A percentile compares a stretch with the other conserved stretches of the same genome.
Conservation (phyloP, 352 stramenopile genomes). For the Phytophthora macrochlamydospora region DNA sequence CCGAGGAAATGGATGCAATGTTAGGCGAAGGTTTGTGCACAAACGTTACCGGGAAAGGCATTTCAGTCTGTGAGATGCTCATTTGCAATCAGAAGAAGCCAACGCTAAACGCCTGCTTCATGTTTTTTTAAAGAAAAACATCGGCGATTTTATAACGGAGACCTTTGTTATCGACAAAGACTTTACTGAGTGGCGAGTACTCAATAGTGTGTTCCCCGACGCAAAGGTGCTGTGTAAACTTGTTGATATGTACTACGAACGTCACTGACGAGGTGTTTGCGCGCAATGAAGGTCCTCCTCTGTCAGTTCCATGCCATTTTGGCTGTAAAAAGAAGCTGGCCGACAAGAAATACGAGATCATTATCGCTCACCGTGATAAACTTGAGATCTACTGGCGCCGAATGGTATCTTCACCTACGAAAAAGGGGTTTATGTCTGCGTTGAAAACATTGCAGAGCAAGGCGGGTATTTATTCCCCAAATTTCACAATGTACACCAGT, state of each 20-base stretch:
- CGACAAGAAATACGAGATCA: neutral
- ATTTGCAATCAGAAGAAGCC: slow-evolving; percentile 16
- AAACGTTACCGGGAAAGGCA: slow-evolving; percentile 12
- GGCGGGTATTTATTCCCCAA: neutral
- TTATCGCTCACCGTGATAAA: neutral
- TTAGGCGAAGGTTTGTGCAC: slow-evolving; percentile 30
- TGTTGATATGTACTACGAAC: neutral
- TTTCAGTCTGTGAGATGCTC: slow-evolving; percentile 33
- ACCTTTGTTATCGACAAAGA: slow-evolving; percentile 38
- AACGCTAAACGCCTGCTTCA: slow-evolving; percentile 14
- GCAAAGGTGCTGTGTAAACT: neutral
- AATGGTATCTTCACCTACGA: neutral
- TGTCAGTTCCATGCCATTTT: slow-evolving; percentile 21
- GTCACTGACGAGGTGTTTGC: slow-evolving; percentile 8
- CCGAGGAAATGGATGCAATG: neutral
- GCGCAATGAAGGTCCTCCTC: neutral
- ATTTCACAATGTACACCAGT: neutral
- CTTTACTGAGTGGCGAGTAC: slow-evolving; percentile 17
- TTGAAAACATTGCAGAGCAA: neutral
- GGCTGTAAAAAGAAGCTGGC: neutral
- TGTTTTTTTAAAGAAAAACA: slow-evolving; percentile 12
- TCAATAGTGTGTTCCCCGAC: slow-evolving; percentile 6
- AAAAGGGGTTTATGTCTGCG: neutral
- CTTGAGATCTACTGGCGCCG: neutral
- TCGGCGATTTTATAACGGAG: slow-evolving; percentile 2